Percentiles rank a stretch among this genome's conserved stretches.
Conservation (phyloP, 441 rosid species). For the Cnidoscolus chayamansa region DNA sequence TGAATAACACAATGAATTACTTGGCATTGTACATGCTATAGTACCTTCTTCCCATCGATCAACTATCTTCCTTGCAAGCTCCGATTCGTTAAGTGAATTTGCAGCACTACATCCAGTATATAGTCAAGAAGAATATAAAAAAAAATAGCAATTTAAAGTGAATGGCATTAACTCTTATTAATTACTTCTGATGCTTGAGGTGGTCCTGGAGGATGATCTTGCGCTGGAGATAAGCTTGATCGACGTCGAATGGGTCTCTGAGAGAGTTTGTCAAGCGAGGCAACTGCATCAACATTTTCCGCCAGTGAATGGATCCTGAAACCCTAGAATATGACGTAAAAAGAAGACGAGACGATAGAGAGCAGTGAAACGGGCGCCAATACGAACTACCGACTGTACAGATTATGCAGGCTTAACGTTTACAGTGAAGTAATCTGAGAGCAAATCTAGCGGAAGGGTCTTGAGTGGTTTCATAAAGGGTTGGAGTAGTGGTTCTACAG, state of each 20-base stretch:
- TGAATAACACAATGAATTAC: neutral
- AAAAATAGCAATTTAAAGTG: neutral
- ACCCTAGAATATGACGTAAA: neutral
- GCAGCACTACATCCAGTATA: conserved; percentile 33
- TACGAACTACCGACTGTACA: no score
- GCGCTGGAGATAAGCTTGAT: conserved; percentile 83
- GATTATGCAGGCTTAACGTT: no score
- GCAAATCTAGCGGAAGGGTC: no score
- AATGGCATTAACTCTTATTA: neutral
- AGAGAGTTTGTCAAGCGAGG: conserved; percentile 87
- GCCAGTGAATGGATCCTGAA: neutral
- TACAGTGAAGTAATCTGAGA: no score
- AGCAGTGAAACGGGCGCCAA: neutral
- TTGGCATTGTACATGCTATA: neutral
- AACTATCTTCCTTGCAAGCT: conserved; percentile 71
- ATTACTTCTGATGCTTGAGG: conserved; percentile 57
- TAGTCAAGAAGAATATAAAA: neutral
- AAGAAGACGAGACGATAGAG: neutral
- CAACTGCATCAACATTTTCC: conserved; percentile 57
- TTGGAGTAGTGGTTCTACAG: no score
- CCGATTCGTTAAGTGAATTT: conserved; percentile 61
- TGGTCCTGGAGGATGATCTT: conserved; percentile 58
- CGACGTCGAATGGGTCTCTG: conserved; percentile 80
- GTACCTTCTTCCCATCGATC: conserved; percentile 90
- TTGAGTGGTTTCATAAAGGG: no score